Conservation (phyloP, 257 asterid genomes). For the Solanum habrochaites region DNA sequence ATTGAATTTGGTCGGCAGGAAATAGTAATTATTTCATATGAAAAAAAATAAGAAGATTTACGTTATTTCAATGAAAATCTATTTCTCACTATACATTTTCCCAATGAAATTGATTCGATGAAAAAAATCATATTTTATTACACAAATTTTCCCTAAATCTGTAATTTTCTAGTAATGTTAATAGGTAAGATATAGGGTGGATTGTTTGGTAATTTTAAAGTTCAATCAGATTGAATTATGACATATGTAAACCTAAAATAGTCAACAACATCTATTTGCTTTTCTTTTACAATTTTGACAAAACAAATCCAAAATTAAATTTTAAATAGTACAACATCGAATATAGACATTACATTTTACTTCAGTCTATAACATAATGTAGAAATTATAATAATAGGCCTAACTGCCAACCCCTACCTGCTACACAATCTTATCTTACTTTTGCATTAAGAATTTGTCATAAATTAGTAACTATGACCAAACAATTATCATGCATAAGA, state of each 20-base stretch:
- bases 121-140: no score
- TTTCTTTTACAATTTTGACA: background rate
- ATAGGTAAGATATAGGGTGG: background rate
- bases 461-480: background rate
- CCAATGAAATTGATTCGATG: no score
- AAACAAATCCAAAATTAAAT: background rate
- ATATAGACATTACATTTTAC: background rate
- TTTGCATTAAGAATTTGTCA: background rate
- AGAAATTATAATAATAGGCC: background rate
- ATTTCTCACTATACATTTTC: accelerated
- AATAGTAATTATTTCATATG: background rate
- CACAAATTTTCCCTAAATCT: no score
- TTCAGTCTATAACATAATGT: background rate
- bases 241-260: background rate
- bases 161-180: background rate
- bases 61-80: background rate
- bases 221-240: background rate
- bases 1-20: no score
- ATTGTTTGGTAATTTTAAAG: background rate
- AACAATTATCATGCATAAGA: background rate
- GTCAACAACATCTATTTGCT: background rate
- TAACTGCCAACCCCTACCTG: background rate
- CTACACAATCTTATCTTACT: background rate
- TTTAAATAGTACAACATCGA: background rate
- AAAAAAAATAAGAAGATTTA: background rate